Base-by-base conservation (phyloP, 2,329 filamentous ascomycete genomes). In the Ceratocystis diversiconidia region DNA sequence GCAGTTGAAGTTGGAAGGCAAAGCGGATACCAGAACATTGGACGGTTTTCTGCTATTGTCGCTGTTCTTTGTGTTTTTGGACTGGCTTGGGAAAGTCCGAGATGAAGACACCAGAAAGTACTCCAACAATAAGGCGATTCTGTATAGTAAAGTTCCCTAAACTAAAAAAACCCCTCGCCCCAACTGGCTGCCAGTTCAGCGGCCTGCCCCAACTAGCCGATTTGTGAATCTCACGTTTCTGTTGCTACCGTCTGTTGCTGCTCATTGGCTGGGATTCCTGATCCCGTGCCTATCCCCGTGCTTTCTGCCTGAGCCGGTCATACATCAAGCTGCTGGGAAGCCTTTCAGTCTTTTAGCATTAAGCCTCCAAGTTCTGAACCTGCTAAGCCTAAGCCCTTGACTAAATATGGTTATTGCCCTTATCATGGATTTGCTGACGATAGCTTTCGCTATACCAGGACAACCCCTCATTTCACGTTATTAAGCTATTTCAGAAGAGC, bases 361-460 rank as follows among this genome's bases (percentile, higher is more conserved):
- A 41, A 41, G 36, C 36, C 36, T 41, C 36, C 10, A 41, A 12
- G 36, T 4, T 41, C 12, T 15, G 36, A 41, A 12, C 36, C 36
- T 41, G 12, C 12, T 15, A 41, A 41, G 36, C 36, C 36, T 15
- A 41, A 41, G 12, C 36, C 36, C 36, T 41, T 41, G 36, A 10
- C 36, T 12, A 41, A 41, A 36, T 36, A 17, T 59, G 19, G 62
- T 19, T 8, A 19, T 43, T 43, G 43, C 43, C 36, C 63, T 64
- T 64, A 55, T 59, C 63, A 59, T 25, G 25, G 28, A 59, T n/a
- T 36, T 59, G 55, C 55, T 59, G 55, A 59, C 10, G 55, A 10
- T 36, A 59, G 17, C 55, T 59, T 59, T 30, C 28, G 55, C 28
- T 15, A 36, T 28, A n/a, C 7, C 28, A n/a, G 28, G 22, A 25